Evolutionary conservation across 768 basidiomycete genomes (phyloP).

Genomic region (Hericium erinaceus): DNA sequence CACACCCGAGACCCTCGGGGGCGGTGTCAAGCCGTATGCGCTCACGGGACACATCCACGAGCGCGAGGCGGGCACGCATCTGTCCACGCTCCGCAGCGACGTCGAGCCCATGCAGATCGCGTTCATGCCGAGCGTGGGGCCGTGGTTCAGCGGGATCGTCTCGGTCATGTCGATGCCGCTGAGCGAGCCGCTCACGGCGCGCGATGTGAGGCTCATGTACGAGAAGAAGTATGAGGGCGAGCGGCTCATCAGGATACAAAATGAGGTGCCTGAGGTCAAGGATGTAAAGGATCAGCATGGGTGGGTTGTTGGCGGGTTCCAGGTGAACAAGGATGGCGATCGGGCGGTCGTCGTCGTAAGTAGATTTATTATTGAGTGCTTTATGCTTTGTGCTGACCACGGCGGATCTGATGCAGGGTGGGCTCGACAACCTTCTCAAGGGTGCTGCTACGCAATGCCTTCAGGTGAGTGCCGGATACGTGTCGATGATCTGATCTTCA

Average conservation of each 20-base stretch:
- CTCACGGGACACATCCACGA: slow-evolving; percentile 99
- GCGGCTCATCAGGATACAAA: slow-evolving; percentile 57
- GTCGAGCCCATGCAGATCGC: slow-evolving; percentile 46
- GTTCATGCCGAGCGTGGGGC: slow-evolving; percentile 80
- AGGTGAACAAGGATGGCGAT: slow-evolving; percentile 83
- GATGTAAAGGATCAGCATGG: slow-evolving; percentile 81
- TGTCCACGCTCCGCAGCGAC: slow-evolving; percentile 48
- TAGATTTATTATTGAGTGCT: slow-evolving; percentile 12
- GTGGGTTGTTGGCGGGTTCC: slow-evolving; percentile 87
- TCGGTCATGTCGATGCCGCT: slow-evolving; percentile 82
- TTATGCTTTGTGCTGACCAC: background rate
- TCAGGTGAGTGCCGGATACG: slow-evolving; percentile 48
- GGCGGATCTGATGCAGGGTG: slow-evolving; percentile 46
- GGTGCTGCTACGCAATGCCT: slow-evolving; percentile 99
- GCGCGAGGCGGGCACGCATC: slow-evolving; percentile 83
- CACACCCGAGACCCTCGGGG: slow-evolving; percentile 59
- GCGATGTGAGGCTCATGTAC: slow-evolving; percentile 64
- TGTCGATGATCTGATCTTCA: background rate
- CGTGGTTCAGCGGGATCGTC: slow-evolving; percentile 97
- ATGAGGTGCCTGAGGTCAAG: slow-evolving; percentile 60
- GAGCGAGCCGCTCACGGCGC: slow-evolving; percentile 52
- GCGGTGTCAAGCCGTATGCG: slow-evolving; percentile 76
- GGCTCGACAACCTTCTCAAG: slow-evolving; percentile 93
- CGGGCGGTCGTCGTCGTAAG: slow-evolving; percentile 89
- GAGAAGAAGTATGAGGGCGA: slow-evolving; percentile 71